phyloP scores from a whole-genome alignment of 2,329 filamentous ascomycete genomes.

The Exophiala bonariae region DNA sequence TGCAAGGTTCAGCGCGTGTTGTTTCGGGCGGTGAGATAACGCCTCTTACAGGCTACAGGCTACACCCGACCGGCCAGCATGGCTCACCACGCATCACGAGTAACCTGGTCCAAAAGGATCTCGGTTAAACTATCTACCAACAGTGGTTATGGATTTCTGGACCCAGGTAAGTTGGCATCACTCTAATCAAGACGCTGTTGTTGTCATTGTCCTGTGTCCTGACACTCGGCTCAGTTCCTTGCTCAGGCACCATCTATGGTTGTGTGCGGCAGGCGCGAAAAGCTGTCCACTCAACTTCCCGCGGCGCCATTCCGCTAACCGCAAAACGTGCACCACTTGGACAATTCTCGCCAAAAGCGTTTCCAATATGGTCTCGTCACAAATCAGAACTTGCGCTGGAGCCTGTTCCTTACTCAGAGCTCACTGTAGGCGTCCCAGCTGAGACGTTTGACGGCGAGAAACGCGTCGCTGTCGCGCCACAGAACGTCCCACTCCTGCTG shows the following conservation, averaged over 20 bases:
- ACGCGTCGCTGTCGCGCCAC: constrained; percentile 80
- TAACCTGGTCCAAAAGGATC: constrained; percentile 11
- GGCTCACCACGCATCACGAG: constrained; percentile 17
- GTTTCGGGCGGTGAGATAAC: constrained; percentile 13
- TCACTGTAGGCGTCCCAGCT: constrained; percentile 76
- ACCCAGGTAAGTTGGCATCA: constrained; percentile 12
- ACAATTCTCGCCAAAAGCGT: constrained; percentile 10
- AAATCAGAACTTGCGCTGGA: constrained; percentile 17
- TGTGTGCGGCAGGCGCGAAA: constrained; percentile 11
- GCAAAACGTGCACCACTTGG: constrained; percentile 12
- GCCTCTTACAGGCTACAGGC: constrained; percentile 1
- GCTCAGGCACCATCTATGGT: constrained; percentile 6
- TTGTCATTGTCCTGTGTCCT: constrained; percentile 3
- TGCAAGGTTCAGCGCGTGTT: constrained; percentile 17
- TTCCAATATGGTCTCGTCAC: constrained; percentile 18
- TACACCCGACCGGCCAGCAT: no score
- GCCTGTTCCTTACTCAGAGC: constrained; percentile 62
- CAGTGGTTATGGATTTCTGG: constrained; percentile 11
- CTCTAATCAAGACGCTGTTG: background rate
- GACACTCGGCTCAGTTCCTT: constrained; percentile 11
- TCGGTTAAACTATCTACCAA: constrained; percentile 23
- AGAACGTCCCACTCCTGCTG: constrained; percentile 76
- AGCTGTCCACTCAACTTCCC: constrained; percentile 13
- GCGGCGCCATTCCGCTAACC: constrained; percentile 15
- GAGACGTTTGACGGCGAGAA: constrained; percentile 79